Percentiles rank a stretch among this genome's conserved stretches.
These are phyloP conservation scores for Theobroma cacao DNA, from an alignment of 345 rosid genomes.

Conservation along the genomic window DNA sequence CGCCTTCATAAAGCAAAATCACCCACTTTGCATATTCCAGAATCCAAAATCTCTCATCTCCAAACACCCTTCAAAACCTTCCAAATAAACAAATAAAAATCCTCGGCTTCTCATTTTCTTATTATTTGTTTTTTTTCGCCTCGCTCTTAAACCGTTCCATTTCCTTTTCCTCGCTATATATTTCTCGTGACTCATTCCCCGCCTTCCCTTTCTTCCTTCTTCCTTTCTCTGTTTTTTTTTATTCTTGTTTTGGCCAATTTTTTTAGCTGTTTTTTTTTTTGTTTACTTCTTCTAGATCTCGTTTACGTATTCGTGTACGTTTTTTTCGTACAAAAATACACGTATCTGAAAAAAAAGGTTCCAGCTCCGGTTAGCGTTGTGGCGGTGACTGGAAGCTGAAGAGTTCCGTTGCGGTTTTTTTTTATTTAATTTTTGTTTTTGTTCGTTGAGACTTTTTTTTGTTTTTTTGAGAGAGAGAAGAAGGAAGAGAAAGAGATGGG, in stretches of 20 bases:
- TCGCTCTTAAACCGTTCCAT: not conserved
- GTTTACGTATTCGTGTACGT: not conserved
- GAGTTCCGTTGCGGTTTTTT: not conserved
- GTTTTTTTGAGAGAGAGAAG: not conserved
- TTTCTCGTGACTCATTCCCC: not conserved
- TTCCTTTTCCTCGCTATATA: not conserved
- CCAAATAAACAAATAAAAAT: not conserved
- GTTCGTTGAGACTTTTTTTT: not conserved
- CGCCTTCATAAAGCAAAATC: not conserved
- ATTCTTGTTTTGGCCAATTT: not conserved
- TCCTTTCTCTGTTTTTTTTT: not conserved
- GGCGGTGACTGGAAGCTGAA: not conserved
- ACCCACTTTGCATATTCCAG: constrained; percentile 9
- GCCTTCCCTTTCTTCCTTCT: not conserved
- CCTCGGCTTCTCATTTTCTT: not conserved
- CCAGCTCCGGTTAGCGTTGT: not conserved
- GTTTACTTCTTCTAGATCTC: not conserved
- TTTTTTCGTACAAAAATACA: not conserved
- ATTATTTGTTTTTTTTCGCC: too few species aligned
- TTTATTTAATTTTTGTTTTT: not conserved
- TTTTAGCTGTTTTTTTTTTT: not conserved
- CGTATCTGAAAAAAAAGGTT: not conserved
- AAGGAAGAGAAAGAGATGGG: constrained; percentile 28
- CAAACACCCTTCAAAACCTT: not conserved
- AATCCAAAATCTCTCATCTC: not conserved